These are phyloP conservation scores for Platanus orientalis DNA, from an alignment of 164 flowering plant genomes.

Conservation along the genomic window DNA sequence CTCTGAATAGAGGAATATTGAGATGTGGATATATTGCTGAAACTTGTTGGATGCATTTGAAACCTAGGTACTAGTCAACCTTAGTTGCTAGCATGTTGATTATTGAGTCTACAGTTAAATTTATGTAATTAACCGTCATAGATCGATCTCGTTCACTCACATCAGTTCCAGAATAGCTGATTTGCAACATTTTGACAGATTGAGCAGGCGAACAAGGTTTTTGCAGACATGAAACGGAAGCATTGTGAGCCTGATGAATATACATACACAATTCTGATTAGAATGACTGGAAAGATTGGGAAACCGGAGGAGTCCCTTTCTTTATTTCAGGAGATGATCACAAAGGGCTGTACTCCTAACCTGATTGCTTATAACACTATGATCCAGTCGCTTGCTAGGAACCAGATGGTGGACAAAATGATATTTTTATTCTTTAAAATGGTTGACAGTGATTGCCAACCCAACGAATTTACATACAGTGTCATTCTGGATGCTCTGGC, in stretches of 20 bases:
- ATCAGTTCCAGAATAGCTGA: constrained; percentile 35
- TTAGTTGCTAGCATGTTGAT: background rate
- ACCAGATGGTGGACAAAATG: constrained; percentile 62
- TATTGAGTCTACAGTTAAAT: background rate
- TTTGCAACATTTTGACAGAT: constrained; percentile 57
- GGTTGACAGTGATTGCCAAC: constrained; percentile 71
- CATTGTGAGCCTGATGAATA: constrained; percentile 82
- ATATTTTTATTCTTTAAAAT: constrained; percentile 66
- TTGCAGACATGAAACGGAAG: constrained; percentile 72
- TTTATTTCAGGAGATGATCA: constrained; percentile 75
- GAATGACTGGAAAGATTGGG: constrained; percentile 67
- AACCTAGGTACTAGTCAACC: background rate
- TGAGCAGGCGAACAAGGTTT: constrained; percentile 63
- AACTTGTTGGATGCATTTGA: background rate
- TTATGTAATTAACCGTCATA: background rate
- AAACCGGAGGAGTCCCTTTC: constrained; percentile 57
- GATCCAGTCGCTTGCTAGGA: constrained; percentile 66
- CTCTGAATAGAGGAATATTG: too few species aligned
- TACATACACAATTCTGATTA: constrained; percentile 80
- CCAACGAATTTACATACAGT: constrained; percentile 87
- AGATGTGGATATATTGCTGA: background rate
- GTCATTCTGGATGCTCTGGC: constrained; percentile 56
- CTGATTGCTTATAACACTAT: constrained; percentile 74
- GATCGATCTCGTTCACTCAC: background rate
- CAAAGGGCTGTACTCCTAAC: constrained; percentile 54